Percentiles rank a stretch among this genome's conserved stretches.
These are phyloP conservation scores for Tricholoma saponaceum DNA, from an alignment of 768 basidiomycete species.

Conservation along the genomic window DNA sequence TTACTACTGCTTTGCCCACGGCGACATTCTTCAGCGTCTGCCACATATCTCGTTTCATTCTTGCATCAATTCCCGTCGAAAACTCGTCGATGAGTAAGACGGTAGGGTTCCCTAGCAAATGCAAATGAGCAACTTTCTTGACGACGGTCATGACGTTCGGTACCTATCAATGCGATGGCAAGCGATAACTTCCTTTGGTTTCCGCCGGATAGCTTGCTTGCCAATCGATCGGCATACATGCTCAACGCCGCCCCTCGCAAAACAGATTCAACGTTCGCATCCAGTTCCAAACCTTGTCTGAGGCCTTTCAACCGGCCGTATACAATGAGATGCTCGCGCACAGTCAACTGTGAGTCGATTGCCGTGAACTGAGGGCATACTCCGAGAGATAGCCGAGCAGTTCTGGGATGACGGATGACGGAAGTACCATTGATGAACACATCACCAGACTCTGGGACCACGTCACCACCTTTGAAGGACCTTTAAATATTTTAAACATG, in stretches of 20 bases:
- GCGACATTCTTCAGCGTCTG: conserved; percentile 60
- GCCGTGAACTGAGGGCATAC: conserved; percentile 86
- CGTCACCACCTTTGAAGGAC: conserved; percentile 52
- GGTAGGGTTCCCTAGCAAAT: conserved; percentile 66
- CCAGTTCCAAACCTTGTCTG: conserved; percentile 40
- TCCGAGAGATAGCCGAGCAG: conserved; percentile 65
- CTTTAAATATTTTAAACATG: neutral
- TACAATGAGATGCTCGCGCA: conserved; percentile 68
- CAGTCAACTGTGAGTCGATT: conserved; percentile 73
- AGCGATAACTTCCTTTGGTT: conserved; percentile 75
- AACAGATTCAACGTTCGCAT: conserved; percentile 50
- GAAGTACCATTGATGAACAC: conserved; percentile 64
- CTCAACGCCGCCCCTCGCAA: conserved; percentile 55
- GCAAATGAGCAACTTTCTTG: neutral
- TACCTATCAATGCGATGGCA: conserved; percentile 73
- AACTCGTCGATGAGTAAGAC: conserved; percentile 83
- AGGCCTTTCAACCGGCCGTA: conserved; percentile 77
- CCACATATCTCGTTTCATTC: conserved; percentile 86
- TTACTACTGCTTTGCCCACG: conserved; percentile 63
- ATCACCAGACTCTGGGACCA: conserved; percentile 65
- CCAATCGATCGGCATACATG: conserved; percentile 64
- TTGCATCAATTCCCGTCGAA: conserved; percentile 79
- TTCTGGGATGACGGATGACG: conserved; percentile 57
- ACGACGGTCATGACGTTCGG: too few relatives aligned
- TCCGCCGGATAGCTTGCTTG: conserved; percentile 73